Evolutionary conservation across 108 stramenopile genomes (phyloP).

Genomic region (Skeletonema tropicum): DNA sequence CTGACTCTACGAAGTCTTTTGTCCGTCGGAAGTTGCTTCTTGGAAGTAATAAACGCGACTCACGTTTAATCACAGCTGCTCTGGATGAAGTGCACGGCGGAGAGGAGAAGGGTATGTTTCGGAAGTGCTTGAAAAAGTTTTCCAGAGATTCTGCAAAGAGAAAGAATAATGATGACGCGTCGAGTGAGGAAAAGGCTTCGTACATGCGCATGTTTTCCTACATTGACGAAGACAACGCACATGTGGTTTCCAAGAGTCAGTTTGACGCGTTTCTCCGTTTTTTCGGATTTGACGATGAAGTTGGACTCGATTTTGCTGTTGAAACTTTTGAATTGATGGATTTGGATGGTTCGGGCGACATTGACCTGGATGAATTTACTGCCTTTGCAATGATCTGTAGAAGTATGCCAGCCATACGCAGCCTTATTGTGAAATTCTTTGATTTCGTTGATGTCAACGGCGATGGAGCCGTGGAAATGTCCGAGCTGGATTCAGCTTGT

Average conservation of each 20-base stretch:
- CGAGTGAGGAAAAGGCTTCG: background rate
- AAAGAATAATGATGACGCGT: background rate
- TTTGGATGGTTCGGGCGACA: slow-evolving; percentile 13
- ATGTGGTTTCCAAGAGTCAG: background rate
- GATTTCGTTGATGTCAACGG: slow-evolving; percentile 42
- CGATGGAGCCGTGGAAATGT: slow-evolving; percentile 20
- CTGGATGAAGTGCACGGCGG: no score
- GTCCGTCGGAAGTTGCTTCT: no score
- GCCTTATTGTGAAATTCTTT: slow-evolving; percentile 34
- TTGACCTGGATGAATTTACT: slow-evolving; percentile 29
- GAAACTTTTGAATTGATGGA: slow-evolving; percentile 18
- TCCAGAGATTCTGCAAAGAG: background rate
- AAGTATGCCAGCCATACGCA: slow-evolving; percentile 9
- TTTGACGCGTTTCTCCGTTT: slow-evolving; percentile 13
- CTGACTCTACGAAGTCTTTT: background rate
- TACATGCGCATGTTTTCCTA: slow-evolving; percentile 1
- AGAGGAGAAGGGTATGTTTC: no score
- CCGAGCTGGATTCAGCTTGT: slow-evolving; percentile 31
- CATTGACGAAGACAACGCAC: background rate
- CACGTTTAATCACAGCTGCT: no score
- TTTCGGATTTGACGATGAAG: slow-evolving; percentile 16
- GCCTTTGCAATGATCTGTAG: slow-evolving; percentile 15
- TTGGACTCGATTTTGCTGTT: slow-evolving; percentile 21
- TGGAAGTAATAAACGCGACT: background rate
- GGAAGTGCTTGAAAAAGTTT: no score